Base-by-base conservation (phyloP, 768 basidiomycete genomes). In the Tylopilus balloui region DNA sequence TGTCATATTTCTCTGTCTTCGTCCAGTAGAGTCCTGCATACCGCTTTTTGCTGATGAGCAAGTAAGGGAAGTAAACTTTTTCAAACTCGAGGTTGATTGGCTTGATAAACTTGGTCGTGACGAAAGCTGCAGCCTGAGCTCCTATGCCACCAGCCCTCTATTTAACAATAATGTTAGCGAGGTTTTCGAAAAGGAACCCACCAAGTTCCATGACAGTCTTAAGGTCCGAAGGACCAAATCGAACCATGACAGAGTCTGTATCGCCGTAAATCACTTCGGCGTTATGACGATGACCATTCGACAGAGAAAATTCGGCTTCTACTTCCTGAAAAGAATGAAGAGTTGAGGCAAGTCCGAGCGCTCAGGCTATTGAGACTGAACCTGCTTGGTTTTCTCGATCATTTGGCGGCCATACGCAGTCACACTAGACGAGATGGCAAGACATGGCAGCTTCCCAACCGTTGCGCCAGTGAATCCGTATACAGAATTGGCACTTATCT, bases 11-110 rank as follows among this genome's bases (percentile, higher is more conserved):
- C 35, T 97, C 94, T 12, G 86, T 73, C 55, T 81, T 84, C 2
- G 96, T 98, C 96, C 96, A 99, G 65, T 99, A 98, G 49, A 98
- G 71, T 6, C 96, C 96, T 2, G 96, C 96, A 68, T 99, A 99
- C 38, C 96, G 84, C 71, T 99, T 99, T 72, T 99, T 99, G 77
- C 76, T 98, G 70, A 99, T 99, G 42, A 99, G 83, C 46, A 99
- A 70, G 68, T 98, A 99, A 5, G 96, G 96, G 67, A 88, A 98
- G 70, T 99, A 99, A 6, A 98, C 94, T 66, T 99, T 98, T 66
- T 99, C 96, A 70, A 99, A 99, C 69, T 99, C 95, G 23, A 99
- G 82, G 67, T 98, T 98, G 74, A 98, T 98, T 0, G 95, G 96
- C 61, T 87, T 86, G 59, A 93, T 73, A 66, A 99, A 99, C 66